Percentiles rank a stretch among this genome's conserved stretches.
Evolutionary conservation across 352 stramenopile genomes (phyloP).

Genomic region (Phytophthora hybrid): DNA sequence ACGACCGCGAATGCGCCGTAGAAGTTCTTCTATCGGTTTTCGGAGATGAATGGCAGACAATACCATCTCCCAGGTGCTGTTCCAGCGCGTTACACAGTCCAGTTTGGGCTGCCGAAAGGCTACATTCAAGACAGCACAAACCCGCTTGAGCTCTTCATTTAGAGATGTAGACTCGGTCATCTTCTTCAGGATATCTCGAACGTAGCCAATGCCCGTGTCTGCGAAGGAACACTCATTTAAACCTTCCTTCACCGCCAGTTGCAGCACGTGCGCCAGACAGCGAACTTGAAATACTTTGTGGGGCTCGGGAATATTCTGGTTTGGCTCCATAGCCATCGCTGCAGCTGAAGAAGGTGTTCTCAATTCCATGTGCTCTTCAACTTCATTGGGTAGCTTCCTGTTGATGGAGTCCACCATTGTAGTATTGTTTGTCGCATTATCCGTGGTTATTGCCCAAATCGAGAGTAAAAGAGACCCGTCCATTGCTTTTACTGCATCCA

Average conservation of each 20-base stretch:
- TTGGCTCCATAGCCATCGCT: background rate
- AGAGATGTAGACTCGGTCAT: background rate
- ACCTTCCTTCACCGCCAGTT: constrained; percentile 18
- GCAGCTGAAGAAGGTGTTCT: background rate
- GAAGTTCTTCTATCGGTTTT: constrained; percentile 8
- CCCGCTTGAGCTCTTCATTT: background rate
- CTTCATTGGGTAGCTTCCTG: background rate
- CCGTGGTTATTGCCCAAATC: background rate
- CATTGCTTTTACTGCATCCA: background rate
- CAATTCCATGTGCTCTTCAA: background rate
- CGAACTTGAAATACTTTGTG: constrained; percentile 12
- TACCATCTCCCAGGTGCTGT: constrained; percentile 20
- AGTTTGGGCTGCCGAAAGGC: constrained; percentile 5
- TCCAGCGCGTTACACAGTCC: constrained; percentile 15
- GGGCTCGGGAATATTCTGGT: background rate
- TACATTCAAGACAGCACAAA: constrained; percentile 7
- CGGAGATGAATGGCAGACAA: constrained; percentile 5
- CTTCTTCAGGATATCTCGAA: constrained; percentile 22
- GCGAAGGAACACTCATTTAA: constrained; percentile 9
- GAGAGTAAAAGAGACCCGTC: background rate
- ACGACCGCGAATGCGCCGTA: constrained; percentile 5
- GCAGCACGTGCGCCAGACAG: constrained; percentile 19
- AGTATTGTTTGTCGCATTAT: constrained; percentile 5
- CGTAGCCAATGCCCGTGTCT: constrained; percentile 1
- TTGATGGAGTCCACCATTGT: constrained; percentile 3